Evolutionary conservation across 2,329 filamentous ascomycete species (phyloP).

Genomic region (Knoxdaviesia proteae): DNA sequence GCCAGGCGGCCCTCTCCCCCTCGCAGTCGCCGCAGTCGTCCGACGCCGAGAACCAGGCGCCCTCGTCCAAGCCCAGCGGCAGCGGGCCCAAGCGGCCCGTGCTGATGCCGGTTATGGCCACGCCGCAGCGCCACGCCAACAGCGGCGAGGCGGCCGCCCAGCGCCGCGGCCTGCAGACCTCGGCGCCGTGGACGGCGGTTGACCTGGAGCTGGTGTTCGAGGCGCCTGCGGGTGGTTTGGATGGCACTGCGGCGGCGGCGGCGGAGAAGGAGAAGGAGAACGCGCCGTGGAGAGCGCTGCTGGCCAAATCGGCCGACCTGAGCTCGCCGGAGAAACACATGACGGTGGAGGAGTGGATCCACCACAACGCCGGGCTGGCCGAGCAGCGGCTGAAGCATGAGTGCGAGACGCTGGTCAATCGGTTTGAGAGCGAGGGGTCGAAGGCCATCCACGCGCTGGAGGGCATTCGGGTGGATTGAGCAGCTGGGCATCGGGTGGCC

Average conservation of each 20-base stretch:
- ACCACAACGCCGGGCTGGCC: constrained; percentile 56
- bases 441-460: constrained; percentile 61
- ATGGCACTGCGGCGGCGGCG: constrained; percentile 13
- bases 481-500: constrained; percentile 30
- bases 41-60: constrained; percentile 61
- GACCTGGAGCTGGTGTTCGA: constrained; percentile 57
- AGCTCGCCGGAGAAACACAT: constrained; percentile 64
- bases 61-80: constrained; percentile 37
- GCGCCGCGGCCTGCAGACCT: constrained; percentile 33
- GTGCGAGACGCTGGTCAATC: constrained; percentile 63
- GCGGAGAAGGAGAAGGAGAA: constrained; percentile 22
- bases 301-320: constrained; percentile 38
- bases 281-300: constrained; percentile 25
- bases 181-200: constrained; percentile 46
- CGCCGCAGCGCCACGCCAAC: constrained; percentile 20
- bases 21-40: constrained; percentile 56
- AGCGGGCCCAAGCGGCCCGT: constrained; percentile 20
- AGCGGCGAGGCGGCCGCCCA: constrained; percentile 44
- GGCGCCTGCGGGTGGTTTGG: constrained; percentile 9
- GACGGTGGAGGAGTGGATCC: constrained; percentile 88
- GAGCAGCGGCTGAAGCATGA: constrained; percentile 61
- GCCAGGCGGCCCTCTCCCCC: constrained; percentile 34
- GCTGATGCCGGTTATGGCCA: constrained; percentile 23
- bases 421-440: constrained; percentile 67
- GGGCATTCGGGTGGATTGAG: constrained; percentile 15